Percentiles rank a stretch among this genome's conserved stretches.
phyloP scores from a whole-genome alignment of 2,329 filamentous ascomycete species.

The Reticulascus tulasneorum region DNA sequence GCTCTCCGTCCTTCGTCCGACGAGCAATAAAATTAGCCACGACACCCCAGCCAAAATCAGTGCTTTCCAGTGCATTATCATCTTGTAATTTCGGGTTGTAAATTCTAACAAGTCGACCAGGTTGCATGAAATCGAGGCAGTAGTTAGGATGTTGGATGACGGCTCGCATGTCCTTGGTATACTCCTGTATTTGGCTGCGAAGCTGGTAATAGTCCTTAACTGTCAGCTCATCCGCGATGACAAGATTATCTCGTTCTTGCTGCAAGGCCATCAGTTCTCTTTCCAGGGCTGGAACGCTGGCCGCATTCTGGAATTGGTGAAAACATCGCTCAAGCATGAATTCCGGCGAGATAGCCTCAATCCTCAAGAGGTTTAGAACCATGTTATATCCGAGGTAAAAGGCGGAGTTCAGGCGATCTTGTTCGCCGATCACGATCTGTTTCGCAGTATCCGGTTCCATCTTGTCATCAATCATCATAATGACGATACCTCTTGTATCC shows the following conservation, averaged over 20 bases:
- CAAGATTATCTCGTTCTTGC: slow-evolving; percentile 65
- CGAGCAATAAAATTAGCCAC: slow-evolving; percentile 71
- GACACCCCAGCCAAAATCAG: slow-evolving; percentile 93
- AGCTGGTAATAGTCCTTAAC: slow-evolving; percentile 95
- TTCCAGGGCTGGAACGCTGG: slow-evolving; percentile 79
- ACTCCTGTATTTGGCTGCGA: slow-evolving; percentile 76
- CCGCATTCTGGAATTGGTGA: slow-evolving; percentile 95
- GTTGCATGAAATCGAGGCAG: slow-evolving; percentile 77
- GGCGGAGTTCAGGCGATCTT: slow-evolving; percentile 95
- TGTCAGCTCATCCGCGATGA: slow-evolving; percentile 79
- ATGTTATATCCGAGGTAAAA: slow-evolving; percentile 99
- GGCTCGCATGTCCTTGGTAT: slow-evolving; percentile 82
- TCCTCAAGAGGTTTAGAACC: slow-evolving; percentile 92
- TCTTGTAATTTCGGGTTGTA: slow-evolving; percentile 60
- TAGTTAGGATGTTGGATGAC: slow-evolving; percentile 92
- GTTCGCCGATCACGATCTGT: slow-evolving; percentile 91
- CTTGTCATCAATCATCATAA: slow-evolving; percentile 98
- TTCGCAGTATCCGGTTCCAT: slow-evolving; percentile 94
- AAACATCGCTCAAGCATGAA: slow-evolving; percentile 99
- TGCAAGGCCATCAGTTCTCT: slow-evolving; percentile 78
- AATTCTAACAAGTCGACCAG: slow-evolving; percentile 83
- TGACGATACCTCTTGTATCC: slow-evolving; percentile 95
- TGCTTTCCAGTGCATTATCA: slow-evolving; percentile 39
- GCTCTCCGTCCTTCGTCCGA: slow-evolving; percentile 62
- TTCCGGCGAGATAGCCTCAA: slow-evolving; percentile 98